These are phyloP conservation scores for Peziza echinospora DNA, from an alignment of 495 filamentous ascomycete species.

Conservation along the genomic window DNA sequence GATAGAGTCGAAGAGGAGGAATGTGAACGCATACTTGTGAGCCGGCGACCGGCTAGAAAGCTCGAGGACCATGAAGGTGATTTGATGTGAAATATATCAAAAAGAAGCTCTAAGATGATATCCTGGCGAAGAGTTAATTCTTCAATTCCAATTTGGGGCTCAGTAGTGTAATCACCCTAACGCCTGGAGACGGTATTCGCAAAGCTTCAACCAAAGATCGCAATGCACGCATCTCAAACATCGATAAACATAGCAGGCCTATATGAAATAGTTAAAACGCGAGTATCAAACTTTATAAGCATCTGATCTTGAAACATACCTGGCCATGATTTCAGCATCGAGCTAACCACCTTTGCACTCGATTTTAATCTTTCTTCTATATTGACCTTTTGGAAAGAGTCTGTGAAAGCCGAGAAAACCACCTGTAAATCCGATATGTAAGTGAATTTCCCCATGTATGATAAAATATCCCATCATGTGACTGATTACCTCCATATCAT, in stretches of 20 bases:
- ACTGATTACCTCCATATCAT: conserved; percentile 26
- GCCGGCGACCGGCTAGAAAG: conserved; percentile 73
- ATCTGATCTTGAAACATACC: conserved; percentile 17
- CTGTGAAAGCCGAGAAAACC: conserved; percentile 74
- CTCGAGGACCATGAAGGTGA: conserved; percentile 90
- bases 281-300: background rate
- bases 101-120: conserved; percentile 59
- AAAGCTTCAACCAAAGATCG: conserved; percentile 39
- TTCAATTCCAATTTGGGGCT: background rate
- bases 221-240: conserved; percentile 64
- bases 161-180: conserved; percentile 4
- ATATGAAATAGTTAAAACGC: conserved; percentile 2
- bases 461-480: background rate
- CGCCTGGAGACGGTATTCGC: conserved; percentile 18
- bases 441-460: background rate
- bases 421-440: conserved; percentile 31
- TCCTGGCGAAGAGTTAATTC: conserved; percentile 5
- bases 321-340: conserved; percentile 86
- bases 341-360: conserved; percentile 64
- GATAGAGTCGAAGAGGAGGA: conserved; percentile 1
- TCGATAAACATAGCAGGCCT: conserved; percentile 60
- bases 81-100: conserved; percentile 80
- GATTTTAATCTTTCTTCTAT: conserved; percentile 58
- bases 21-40: conserved; percentile 36
- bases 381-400: conserved; percentile 40